Evolutionary conservation across 768 basidiomycete species (phyloP).

Genomic region (Collybia nuda): DNA sequence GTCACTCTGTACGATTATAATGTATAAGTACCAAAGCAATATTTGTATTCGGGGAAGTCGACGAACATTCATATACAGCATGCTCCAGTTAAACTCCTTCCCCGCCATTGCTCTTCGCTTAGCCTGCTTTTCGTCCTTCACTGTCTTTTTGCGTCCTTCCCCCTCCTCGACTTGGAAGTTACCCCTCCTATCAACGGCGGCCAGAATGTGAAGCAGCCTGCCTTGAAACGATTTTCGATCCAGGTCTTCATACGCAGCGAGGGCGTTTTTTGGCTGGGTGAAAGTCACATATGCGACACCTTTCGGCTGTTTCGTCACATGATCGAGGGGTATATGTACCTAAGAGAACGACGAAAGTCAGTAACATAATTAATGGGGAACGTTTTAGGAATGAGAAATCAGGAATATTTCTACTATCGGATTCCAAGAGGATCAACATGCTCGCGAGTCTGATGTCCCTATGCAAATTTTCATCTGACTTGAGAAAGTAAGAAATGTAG

Average conservation of each 20-base stretch:
- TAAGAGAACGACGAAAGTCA: constrained; percentile 17
- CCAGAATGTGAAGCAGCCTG: constrained; percentile 85
- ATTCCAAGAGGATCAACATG: constrained; percentile 59
- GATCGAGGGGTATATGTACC: constrained; percentile 52
- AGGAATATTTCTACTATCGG: constrained; percentile 61
- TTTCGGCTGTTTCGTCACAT: constrained; percentile 43
- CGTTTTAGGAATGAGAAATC: constrained; percentile 27
- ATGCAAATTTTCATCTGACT: constrained; percentile 45
- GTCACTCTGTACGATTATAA: constrained; percentile 62
- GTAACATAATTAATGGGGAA: constrained; percentile 1
- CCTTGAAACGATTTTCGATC: constrained; percentile 91
- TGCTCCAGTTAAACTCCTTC: constrained; percentile 88
- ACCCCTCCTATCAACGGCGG: constrained; percentile 69
- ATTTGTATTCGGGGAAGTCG: constrained; percentile 5
- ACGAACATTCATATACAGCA: constrained; percentile 97
- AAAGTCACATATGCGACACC: constrained; percentile 55
- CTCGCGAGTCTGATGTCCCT: constrained; percentile 70
- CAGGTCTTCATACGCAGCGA: constrained; percentile 73
- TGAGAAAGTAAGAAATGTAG: constrained; percentile 6
- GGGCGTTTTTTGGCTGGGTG: constrained; percentile 34
- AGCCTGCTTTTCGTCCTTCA: constrained; percentile 61
- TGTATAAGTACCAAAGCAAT: constrained; percentile 16
- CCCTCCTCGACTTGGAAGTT: constrained; percentile 42
- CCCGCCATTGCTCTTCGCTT: constrained; percentile 69
- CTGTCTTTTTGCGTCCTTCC: constrained; percentile 42